A percentile compares a stretch with the other conserved stretches of the same genome.
Evolutionary conservation across 768 basidiomycete species (phyloP).

Genomic region (Rubroboletus satanas): DNA sequence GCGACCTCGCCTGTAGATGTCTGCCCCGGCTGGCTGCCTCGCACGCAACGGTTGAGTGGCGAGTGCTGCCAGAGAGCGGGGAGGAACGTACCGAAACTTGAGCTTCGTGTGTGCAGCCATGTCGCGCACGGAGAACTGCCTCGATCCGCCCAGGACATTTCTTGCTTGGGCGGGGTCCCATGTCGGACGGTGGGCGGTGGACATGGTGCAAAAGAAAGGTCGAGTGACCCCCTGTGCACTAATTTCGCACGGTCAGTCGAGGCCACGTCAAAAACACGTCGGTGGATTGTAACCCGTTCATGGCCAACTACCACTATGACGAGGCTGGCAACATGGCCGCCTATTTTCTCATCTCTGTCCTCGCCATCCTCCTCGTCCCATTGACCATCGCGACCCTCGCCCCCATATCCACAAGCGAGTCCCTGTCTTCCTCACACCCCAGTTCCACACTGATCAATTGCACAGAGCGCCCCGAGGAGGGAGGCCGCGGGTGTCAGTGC

Average conservation of each 20-base stretch:
- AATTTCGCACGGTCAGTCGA: slow-evolving; percentile 6
- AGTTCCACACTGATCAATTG: slow-evolving; percentile 9
- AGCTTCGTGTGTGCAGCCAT: slow-evolving; percentile 96
- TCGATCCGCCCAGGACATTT: slow-evolving; percentile 88
- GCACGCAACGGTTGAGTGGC: background rate
- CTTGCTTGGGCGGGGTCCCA: slow-evolving; percentile 96
- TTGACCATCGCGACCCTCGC: slow-evolving; percentile 56
- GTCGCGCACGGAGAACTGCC: slow-evolving; percentile 89
- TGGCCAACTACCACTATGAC: slow-evolving; percentile 85
- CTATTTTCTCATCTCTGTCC: slow-evolving; percentile 89
- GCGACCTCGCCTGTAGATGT: slow-evolving; percentile 74
- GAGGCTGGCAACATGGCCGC: slow-evolving; percentile 82
- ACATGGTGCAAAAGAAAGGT: slow-evolving; percentile 44
- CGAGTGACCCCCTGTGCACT: background rate
- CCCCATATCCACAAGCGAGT: slow-evolving; percentile 42
- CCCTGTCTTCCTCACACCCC: background rate
- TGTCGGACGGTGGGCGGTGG: slow-evolving; percentile 91
- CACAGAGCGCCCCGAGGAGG: slow-evolving; percentile 33
- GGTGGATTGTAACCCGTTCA: background rate
- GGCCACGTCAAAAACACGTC: slow-evolving; percentile 15
- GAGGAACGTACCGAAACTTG: slow-evolving; percentile 76
- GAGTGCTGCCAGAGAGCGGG: background rate
- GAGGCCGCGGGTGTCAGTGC: slow-evolving; percentile 54
- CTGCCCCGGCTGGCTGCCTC: slow-evolving; percentile 79
- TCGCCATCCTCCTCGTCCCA: slow-evolving; percentile 79